Conservation (phyloP, 1,284 basidiomycete species). For the Apiotrichum montevideense region DNA sequence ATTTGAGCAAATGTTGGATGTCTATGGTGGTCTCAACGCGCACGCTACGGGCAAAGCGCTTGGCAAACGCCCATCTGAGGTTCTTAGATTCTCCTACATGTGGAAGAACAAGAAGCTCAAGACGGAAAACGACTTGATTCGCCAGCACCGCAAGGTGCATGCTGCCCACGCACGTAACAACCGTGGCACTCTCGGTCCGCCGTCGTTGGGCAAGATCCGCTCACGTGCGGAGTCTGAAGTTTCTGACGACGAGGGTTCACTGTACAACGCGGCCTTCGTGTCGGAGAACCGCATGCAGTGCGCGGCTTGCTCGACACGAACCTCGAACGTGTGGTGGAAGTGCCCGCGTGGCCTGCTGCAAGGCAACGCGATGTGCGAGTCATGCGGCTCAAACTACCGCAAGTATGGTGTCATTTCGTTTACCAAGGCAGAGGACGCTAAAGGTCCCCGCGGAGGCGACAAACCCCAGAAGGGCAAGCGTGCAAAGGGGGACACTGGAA, state of each 20-base stretch:
- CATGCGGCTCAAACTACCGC: conserved; percentile 67
- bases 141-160: conserved; percentile 36
- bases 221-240: conserved; percentile 41
- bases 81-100: conserved; percentile 45
- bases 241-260: conserved; percentile 52
- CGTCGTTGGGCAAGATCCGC: conserved; percentile 35
- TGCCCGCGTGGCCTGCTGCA: conserved; percentile 68
- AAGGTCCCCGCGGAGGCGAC: conserved; percentile 17
- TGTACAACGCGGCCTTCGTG: conserved; percentile 24
- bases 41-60: conserved; percentile 36
- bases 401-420: conserved; percentile 69
- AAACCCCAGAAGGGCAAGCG: conserved; percentile 54
- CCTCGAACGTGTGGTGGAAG: conserved; percentile 75
- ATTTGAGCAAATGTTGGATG: conserved; percentile 38
- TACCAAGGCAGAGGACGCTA: conserved; percentile 39
- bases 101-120: conserved; percentile 45
- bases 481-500: conserved; percentile 54
- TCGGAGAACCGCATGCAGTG: conserved; percentile 48
- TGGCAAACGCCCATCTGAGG: conserved; percentile 37
- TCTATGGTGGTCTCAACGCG: conserved; percentile 42
- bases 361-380: conserved; percentile 67
- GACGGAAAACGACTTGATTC: conserved; percentile 40
- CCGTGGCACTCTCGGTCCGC: conserved; percentile 38
- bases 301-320: conserved; percentile 69
- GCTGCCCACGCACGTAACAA: conserved; percentile 35